Conservation (phyloP, 305 asterid species). For the Solanum hybrid region DNA sequence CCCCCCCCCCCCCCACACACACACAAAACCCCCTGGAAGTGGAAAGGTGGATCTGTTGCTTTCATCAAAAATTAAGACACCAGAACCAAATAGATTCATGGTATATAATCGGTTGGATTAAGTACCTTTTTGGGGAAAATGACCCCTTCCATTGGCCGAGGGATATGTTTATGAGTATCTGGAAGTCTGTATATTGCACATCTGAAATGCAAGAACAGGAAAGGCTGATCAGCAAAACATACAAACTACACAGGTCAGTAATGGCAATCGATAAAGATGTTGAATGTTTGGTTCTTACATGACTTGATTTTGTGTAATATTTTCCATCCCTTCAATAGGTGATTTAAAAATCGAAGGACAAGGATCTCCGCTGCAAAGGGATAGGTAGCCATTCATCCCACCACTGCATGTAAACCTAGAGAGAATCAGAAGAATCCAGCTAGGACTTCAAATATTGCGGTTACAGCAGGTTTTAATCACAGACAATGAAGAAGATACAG, state of each 20-base stretch:
- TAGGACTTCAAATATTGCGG: not conserved
- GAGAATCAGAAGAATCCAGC: slow-evolving; percentile 3
- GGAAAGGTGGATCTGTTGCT: not conserved
- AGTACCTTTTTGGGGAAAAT: slow-evolving; percentile 66
- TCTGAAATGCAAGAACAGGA: slow-evolving; percentile 31
- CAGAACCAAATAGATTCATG: not conserved
- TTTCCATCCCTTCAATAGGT: slow-evolving; percentile 83
- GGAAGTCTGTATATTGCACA: slow-evolving; percentile 91
- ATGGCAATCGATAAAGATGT: not conserved
- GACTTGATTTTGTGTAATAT: slow-evolving; percentile 87
- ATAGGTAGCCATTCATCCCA: slow-evolving; percentile 96
- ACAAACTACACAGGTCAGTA: not conserved
- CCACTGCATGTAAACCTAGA: slow-evolving; percentile 57
- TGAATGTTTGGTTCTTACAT: slow-evolving; percentile 42
- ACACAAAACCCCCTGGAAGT: too few relatives aligned
- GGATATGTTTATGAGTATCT: slow-evolving; percentile 66
- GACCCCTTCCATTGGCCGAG: slow-evolving; percentile 84
- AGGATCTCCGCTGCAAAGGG: slow-evolving; percentile 88
- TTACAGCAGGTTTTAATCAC: not conserved
- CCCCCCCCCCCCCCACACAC: not conserved
- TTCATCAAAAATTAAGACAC: not conserved
- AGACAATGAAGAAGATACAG: not conserved
- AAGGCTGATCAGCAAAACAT: slow-evolving; percentile 5
- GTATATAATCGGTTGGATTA: not conserved
- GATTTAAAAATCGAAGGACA: slow-evolving; percentile 93